Conservation (phyloP, 257 asterid genomes). For the Solanum raphanifolium region DNA sequence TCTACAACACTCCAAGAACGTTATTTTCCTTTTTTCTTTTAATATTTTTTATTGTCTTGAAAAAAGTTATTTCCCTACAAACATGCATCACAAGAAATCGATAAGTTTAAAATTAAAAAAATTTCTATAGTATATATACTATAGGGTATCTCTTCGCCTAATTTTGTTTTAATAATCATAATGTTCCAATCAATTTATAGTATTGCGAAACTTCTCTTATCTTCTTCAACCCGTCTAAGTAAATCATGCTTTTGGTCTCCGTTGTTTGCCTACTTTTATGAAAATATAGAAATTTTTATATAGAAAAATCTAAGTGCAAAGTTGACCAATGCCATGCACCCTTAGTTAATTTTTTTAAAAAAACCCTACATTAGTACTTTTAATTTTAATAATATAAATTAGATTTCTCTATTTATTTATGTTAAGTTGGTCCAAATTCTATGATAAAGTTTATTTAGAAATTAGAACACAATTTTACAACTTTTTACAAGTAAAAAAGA, state of each 20-base stretch:
- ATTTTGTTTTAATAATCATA: not conserved
- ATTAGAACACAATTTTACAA: not conserved
- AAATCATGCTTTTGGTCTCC: no score
- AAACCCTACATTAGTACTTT: not conserved
- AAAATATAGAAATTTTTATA: not conserved
- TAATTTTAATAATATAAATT: not conserved
- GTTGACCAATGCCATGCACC: not conserved
- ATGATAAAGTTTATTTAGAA: not conserved
- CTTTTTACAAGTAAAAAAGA: not conserved
- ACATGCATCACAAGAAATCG: not conserved
- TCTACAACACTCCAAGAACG: not conserved
- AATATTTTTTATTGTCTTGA: not conserved
- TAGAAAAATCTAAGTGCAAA: not conserved
- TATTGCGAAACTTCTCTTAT: no score
- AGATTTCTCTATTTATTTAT: not conserved
- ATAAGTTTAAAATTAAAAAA: not conserved
- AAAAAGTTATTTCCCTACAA: not conserved
- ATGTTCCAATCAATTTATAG: no score
- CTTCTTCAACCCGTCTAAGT: no score
- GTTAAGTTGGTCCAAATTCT: not conserved
- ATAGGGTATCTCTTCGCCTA: not conserved
- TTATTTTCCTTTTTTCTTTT: not conserved
- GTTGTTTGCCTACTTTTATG: not conserved
- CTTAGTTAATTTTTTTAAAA: fast-evolving
- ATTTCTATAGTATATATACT: not conserved